Evolutionary conservation across 2,329 filamentous ascomycete species (phyloP).

Genomic region (Aspergillus sp.): DNA sequence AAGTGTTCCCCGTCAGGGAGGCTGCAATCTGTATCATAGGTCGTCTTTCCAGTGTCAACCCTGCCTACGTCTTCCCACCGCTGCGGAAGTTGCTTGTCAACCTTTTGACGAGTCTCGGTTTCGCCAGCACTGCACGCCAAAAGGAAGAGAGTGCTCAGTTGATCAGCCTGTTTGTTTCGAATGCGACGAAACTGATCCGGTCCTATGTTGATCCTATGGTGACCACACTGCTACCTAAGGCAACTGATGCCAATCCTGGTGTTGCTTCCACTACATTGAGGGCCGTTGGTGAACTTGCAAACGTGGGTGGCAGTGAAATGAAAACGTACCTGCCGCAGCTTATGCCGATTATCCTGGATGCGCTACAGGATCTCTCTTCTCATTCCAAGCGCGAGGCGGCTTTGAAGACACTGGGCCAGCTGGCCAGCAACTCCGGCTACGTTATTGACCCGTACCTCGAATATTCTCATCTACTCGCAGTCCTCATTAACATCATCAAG

Average conservation of each 20-base stretch:
- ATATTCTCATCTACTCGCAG: slow-evolving; percentile 88
- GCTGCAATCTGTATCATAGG: slow-evolving; percentile 96
- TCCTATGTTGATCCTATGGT: slow-evolving; percentile 98
- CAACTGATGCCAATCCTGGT: slow-evolving; percentile 77
- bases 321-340: slow-evolving; percentile 83
- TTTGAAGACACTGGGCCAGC: slow-evolving; percentile 82
- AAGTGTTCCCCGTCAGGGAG: slow-evolving; percentile 87
- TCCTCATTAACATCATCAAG: slow-evolving; percentile 91
- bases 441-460: slow-evolving; percentile 96
- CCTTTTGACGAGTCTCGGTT: slow-evolving; percentile 92
- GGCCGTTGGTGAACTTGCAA: slow-evolving; percentile 90
- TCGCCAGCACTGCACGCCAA: slow-evolving; percentile 88
- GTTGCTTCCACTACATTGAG: slow-evolving; percentile 94
- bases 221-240: slow-evolving; percentile 88
- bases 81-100: slow-evolving; percentile 93
- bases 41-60: slow-evolving; percentile 84
- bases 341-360: slow-evolving; percentile 93
- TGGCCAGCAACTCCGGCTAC: slow-evolving; percentile 95
- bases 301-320: slow-evolving; percentile 93
- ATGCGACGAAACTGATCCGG: slow-evolving; percentile 89
- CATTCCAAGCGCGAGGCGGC: slow-evolving; percentile 88
- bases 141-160: slow-evolving; percentile 96
- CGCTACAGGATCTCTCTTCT: slow-evolving; percentile 90
- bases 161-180: slow-evolving; percentile 87
- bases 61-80: slow-evolving; percentile 95